Conservation (phyloP, 2,329 filamentous ascomycete species). For the Alternaria postmessia region DNA sequence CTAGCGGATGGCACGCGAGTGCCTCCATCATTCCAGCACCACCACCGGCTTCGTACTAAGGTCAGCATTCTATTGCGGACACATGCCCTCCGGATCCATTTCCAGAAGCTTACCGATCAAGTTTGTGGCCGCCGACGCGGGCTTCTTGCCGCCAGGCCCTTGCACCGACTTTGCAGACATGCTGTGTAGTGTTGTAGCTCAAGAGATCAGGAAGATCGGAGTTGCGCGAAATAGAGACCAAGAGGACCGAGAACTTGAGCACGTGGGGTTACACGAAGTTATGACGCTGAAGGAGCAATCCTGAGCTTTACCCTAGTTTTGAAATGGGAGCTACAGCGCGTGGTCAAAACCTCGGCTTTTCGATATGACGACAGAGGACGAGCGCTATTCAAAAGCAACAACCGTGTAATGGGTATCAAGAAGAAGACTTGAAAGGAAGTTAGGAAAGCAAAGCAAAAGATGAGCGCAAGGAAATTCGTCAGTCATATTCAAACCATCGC, state of each 20-base stretch:
- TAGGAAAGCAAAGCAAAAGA: slow-evolving; percentile 16
- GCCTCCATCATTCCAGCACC: slow-evolving; percentile 99
- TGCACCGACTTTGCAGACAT: slow-evolving; percentile 69
- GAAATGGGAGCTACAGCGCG: not conserved
- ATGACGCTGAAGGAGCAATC: not conserved
- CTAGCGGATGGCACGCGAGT: slow-evolving; percentile 90
- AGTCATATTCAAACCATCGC: slow-evolving; percentile 34
- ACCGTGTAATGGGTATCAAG: slow-evolving; percentile 9
- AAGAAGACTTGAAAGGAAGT: slow-evolving; percentile 9
- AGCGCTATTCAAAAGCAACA: slow-evolving; percentile 4
- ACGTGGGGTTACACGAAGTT: slow-evolving; percentile 6
- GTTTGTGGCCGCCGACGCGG: slow-evolving; percentile 86
- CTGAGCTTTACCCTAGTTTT: not conserved
- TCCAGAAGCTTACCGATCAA: slow-evolving; percentile 74
- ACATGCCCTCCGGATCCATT: not conserved
- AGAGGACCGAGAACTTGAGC: not conserved
- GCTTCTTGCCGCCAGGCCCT: slow-evolving; percentile 72
- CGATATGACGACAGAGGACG: slow-evolving; percentile 28
- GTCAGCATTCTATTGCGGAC: slow-evolving; percentile 21
- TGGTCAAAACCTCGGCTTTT: slow-evolving; percentile 2
- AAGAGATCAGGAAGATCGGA: slow-evolving; percentile 1
- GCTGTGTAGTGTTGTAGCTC: slow-evolving; percentile 15
- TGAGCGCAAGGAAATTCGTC: slow-evolving; percentile 20
- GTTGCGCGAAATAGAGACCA: not conserved
- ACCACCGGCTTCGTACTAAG: slow-evolving; percentile 75